phyloP scores from a whole-genome alignment of 805 yeast species.

The Wickerhamiella musiphila region DNA sequence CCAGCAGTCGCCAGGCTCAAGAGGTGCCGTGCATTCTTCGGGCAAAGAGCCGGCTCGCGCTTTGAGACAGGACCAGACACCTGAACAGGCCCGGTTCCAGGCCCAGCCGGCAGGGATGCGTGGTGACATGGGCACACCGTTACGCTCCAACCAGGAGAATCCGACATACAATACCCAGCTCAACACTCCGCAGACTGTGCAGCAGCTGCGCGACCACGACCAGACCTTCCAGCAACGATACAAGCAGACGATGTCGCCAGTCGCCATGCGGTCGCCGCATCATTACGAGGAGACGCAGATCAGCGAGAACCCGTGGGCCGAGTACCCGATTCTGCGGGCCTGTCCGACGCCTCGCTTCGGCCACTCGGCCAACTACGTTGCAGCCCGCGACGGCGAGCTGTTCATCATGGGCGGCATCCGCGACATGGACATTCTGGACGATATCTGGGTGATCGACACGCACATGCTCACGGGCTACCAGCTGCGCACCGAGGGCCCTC shows the following conservation, averaged over 20 bases:
- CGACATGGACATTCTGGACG: constrained; percentile 85
- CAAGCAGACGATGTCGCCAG: constrained; percentile 8
- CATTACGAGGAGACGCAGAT: constrained; percentile 3
- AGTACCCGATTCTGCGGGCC: constrained; percentile 20
- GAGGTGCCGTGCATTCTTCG: too few relatives aligned
- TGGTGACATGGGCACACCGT: too few relatives aligned
- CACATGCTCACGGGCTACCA: constrained; percentile 30
- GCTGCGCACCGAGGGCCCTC: constrained; percentile 61
- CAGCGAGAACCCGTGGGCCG: constrained; percentile 21
- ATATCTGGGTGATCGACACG: constrained; percentile 76
- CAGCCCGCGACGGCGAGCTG: constrained; percentile 65
- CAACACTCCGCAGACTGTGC: neutral
- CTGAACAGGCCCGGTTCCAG: neutral
- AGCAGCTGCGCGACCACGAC: constrained; percentile 4
- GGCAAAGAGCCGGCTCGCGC: too few relatives aligned
- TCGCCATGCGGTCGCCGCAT: constrained; percentile 2
- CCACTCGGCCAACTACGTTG: constrained; percentile 64
- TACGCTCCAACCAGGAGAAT: neutral
- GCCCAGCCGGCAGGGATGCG: constrained; percentile 1
- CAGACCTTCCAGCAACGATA: constrained; percentile 9
- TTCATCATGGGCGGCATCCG: constrained; percentile 90
- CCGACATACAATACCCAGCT: neutral
- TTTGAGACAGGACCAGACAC: neutral
- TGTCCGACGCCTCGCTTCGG: constrained; percentile 93
- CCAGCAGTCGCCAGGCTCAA: constrained; percentile 1